These are phyloP conservation scores for Schizochytrium sp. DNA, from an alignment of 108 stramenopile genomes.

Conservation along the genomic window DNA sequence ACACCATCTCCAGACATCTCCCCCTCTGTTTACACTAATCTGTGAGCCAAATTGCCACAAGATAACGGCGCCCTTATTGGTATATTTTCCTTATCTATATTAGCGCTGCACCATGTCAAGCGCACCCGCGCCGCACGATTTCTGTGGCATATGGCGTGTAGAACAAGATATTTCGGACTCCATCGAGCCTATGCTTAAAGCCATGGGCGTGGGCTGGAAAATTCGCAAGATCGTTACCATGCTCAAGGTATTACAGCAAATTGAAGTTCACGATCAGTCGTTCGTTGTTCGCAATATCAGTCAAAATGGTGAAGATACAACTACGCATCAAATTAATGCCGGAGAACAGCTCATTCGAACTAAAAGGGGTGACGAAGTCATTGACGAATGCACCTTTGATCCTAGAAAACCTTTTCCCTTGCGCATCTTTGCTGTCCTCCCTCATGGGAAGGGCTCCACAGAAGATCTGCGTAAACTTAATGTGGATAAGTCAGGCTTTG, in stretches of 20 bases:
- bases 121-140: neutral
- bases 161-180: slow-evolving; percentile 33
- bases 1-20: too few species aligned
- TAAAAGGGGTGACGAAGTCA: slow-evolving; percentile 32
- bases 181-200: slow-evolving; percentile 50
- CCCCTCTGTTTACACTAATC: too few species aligned
- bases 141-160: slow-evolving; percentile 28
- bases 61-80: too few species aligned
- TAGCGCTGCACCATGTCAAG: too few species aligned
- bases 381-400: slow-evolving; percentile 43
- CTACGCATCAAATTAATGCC: slow-evolving; percentile 50
- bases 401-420: neutral
- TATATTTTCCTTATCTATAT: too few species aligned
- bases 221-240: slow-evolving; percentile 52
- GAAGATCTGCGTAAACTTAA: slow-evolving; percentile 14
- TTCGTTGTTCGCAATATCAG: slow-evolving; percentile 44
- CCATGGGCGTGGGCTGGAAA: slow-evolving; percentile 56
- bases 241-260: slow-evolving; percentile 51
- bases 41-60: too few species aligned
- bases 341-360: slow-evolving; percentile 21
- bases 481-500: neutral
- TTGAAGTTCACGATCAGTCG: slow-evolving; percentile 11
- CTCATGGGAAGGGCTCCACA: neutral
- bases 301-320: slow-evolving; percentile 23
- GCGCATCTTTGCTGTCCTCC: slow-evolving; percentile 17